These are phyloP conservation scores for Penicillium maclennaniae DNA, from an alignment of 495 filamentous ascomycete genomes.

Conservation along the genomic window DNA sequence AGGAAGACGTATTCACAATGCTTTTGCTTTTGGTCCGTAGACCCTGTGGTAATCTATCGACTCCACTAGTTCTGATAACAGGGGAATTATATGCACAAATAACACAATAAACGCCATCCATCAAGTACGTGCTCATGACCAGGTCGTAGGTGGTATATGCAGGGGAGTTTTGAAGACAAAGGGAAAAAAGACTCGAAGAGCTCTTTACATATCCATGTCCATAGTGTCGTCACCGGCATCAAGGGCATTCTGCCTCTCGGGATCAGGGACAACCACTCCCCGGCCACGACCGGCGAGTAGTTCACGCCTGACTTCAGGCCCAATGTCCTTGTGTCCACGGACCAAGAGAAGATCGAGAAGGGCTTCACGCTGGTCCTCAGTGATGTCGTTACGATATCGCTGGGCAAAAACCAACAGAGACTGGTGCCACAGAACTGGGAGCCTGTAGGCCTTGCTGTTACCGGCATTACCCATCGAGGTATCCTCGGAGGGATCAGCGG, in stretches of 20 bases:
- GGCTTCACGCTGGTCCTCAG: conserved; percentile 89
- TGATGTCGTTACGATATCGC: conserved; percentile 88
- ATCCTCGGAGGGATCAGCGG: conserved; percentile 46
- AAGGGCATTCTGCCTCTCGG: conserved; percentile 49
- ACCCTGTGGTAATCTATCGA: conserved; percentile 10
- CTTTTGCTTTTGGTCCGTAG: conserved; percentile 10
- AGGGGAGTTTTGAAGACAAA: conserved; percentile 10
- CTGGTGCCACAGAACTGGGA: conserved; percentile 91
- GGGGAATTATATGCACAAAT: conserved; percentile 31
- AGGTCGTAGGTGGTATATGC: conserved; percentile 29
- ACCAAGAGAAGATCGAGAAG: conserved; percentile 83
- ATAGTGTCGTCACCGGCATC: conserved; percentile 89
- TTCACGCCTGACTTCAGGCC: conserved; percentile 88
- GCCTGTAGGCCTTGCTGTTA: conserved; percentile 50
- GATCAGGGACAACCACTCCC: conserved; percentile 63
- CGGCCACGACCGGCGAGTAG: conserved; percentile 83
- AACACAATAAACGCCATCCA: conserved; percentile 32
- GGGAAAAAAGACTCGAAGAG: not conserved
- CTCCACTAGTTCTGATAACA: conserved; percentile 18
- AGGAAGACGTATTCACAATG: not conserved
- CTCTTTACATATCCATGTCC: conserved; percentile 52
- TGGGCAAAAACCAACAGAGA: conserved; percentile 86
- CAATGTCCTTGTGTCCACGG: conserved; percentile 83
- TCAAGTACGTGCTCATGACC: conserved; percentile 30
- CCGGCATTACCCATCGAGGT: conserved; percentile 41